Evolutionary conservation across 2,329 filamentous ascomycete species (phyloP), one percentile per base, ranked within the genome.

Genomic region (Stagonosporopsis cucurbitacearum): DNA sequence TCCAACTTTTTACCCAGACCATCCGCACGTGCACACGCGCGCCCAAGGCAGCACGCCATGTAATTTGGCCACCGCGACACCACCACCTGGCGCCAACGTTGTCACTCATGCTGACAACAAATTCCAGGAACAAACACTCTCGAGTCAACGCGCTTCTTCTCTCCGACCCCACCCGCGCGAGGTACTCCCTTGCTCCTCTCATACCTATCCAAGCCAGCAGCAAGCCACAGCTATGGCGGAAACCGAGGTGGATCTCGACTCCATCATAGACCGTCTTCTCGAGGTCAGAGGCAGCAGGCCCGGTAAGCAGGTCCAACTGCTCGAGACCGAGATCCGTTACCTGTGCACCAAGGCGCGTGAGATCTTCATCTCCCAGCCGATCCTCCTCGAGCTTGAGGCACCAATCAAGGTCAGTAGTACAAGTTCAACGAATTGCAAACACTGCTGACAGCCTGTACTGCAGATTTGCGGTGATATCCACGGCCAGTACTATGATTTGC

Each of bases 401-500:
- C 95, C 95, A 60, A 98, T 99, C 81, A 99, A 99, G 92, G 94
- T 96, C 84, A 71, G 83, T 75, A 45, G 19, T 26, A 28, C n/a
- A n/a, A n/a, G n/a, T n/a, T 23, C 35, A 28, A 39, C 50, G 26
- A 36, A 23, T 28, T 45, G 26, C 30, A 23, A 42, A 46, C 43
- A 47, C 36, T 55, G 11, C 63, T 68, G 54, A 72, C 57, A 52
- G 22, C 12, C 26, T 13, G 32, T 17, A 6, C 7, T 12, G 7
- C 73, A 99, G 95, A 99, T 99, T 75, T 98, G 94, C 79, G 95
- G 95, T 80, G 95, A 98, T 81, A 98, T 99, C 69, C 95, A 98
- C 79, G 95, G 95, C 66, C 95, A 99, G 82, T 99, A 99, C 82
- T 97, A 97, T 79, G 95, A 99, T 78, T 86, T 99, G 60, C 85